Evolutionary conservation across 2,329 filamentous ascomycete genomes (phyloP).

Genomic region (Colletotrichum sp.): DNA sequence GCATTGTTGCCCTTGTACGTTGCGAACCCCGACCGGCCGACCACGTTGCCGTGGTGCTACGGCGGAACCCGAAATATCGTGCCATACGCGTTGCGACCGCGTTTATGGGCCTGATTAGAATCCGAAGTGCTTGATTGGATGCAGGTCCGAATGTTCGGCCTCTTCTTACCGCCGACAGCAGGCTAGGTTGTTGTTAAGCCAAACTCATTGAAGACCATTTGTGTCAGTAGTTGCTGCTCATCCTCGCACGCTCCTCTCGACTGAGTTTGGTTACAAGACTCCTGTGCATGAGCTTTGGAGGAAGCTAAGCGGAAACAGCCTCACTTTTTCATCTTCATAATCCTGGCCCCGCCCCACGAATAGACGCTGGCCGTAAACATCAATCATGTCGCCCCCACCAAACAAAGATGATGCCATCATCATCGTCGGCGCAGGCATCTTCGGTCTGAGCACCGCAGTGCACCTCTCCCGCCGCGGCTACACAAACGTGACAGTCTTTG

Average conservation of each 20-base stretch:
- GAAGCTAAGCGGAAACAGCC: not conserved
- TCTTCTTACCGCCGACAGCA: not conserved
- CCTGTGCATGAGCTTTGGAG: not conserved
- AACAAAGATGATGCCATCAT: constrained; percentile 24
- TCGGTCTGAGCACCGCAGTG: constrained; percentile 32
- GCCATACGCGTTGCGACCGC: not conserved
- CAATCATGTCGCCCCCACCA: not conserved
- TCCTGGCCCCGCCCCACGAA: accelerated
- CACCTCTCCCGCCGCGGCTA: constrained; percentile 44
- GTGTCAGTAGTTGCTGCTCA: not conserved
- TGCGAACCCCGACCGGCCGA: not conserved
- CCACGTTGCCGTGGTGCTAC: not conserved
- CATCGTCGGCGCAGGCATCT: constrained; percentile 33
- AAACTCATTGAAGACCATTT: accelerated
- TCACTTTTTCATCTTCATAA: not conserved
- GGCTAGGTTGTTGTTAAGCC: not conserved
- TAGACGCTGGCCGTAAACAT: not conserved
- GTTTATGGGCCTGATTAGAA: not conserved
- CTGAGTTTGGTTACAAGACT: accelerated
- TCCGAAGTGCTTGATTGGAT: not conserved
- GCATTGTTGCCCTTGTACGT: not conserved
- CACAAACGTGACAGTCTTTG: constrained; percentile 50
- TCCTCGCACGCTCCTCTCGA: not conserved
- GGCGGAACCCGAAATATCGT: not conserved
- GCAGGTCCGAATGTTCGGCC: not conserved